Evolutionary conservation across 2,329 filamentous ascomycete genomes (phyloP), one percentile per base, ranked within the genome.

Genomic region (Cercospora citrullina): DNA sequence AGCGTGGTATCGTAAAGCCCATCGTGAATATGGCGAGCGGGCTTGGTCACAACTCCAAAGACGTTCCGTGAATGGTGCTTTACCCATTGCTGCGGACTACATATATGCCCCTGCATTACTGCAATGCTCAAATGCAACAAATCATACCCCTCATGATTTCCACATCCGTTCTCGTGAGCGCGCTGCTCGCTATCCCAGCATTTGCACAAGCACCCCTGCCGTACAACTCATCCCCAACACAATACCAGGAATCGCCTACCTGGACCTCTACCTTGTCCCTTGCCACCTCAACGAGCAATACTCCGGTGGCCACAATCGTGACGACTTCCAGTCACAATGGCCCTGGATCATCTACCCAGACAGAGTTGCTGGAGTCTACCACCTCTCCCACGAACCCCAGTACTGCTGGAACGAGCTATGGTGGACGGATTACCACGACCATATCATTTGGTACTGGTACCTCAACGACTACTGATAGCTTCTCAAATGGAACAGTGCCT

Each of bases 201-300:
- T 18, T 3, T 21, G n/a, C n/a, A 0, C 42, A 48, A 9, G n/a
- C 42, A 8, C 42, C 42, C 8, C 42, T 9, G n/a, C 16, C 42
- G 42, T 48, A 48, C n/a, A 21, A 21, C 42, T 21, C 42, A 48
- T 3, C 42, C n/a, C 5, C 7, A 48, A 10, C 42, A 48, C n/a
- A 48, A 10, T 2, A 5, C 16, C n/a, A 1, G 18, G 2, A 10
- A n/a, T 0, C 2, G 2, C n/a, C 16, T 18, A 1, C 16, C 3
- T 1, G 21, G 16, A 48, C 16, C n/a, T 18, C 42, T 23, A 12
- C 42, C 42, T 21, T 21, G 2, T 48, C 42, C 7, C 16, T 18
- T 48, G 8, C 1, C 3, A 10, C 42, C 9, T 48, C n/a, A 4
- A 21, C n/a, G 5, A 48, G 8, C 18, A 4, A 51, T 23, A 51